Evolutionary conservation across 2,329 filamentous ascomycete genomes (phyloP), one percentile per base, ranked within the genome.

Genomic region (Aureobasidium mangrovei): DNA sequence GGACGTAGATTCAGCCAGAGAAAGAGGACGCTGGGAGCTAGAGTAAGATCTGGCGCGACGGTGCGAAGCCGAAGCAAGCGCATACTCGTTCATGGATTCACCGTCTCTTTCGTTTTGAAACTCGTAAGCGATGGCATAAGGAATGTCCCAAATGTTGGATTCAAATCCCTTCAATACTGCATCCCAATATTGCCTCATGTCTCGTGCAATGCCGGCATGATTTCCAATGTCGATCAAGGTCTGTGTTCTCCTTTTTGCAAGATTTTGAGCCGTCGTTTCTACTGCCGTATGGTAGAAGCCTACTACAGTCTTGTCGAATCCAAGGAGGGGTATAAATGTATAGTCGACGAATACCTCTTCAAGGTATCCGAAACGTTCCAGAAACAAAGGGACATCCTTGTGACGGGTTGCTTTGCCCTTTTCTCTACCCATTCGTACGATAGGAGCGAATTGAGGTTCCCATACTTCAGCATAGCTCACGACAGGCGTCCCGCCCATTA

Each of bases 361-460:
- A 2, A 40, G n/a, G 18, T 46, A 56, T 33, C 58, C 58, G 18
- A 56, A 35, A 7, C 58, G 53, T n/a, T 18, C 49, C 28, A 59
- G 29, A 29, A 56, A 59, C 8, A 55, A 26, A 4, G 54, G 58
- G 2, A 55, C 28, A 41, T 46, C 46, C 33, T 55, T 41, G 12
- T 56, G 62, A 18, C 56, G 51, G 24, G 53, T 53, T 4, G 57
- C 49, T 33, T 57, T 41, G n/a, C 56, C 54, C 24, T 51, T 28
- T 12, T 57, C 45, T n/a, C 64, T 61, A 44, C 65, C 63, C 31
- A 60, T 33, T 7, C 12, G 5, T 2, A 56, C 10, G 5, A 53
- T 56, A 4, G 47, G 40, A 33, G 41, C 39, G 12, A 56, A 57
- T 26, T 39, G 32, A 12, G 44, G 9, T 18, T 52, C 46, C 55